A percentile compares a stretch with the other conserved stretches of the same genome.
Evolutionary conservation across 1,284 basidiomycete genomes (phyloP).

Genomic region (Sanghuangporus sanghuang): DNA sequence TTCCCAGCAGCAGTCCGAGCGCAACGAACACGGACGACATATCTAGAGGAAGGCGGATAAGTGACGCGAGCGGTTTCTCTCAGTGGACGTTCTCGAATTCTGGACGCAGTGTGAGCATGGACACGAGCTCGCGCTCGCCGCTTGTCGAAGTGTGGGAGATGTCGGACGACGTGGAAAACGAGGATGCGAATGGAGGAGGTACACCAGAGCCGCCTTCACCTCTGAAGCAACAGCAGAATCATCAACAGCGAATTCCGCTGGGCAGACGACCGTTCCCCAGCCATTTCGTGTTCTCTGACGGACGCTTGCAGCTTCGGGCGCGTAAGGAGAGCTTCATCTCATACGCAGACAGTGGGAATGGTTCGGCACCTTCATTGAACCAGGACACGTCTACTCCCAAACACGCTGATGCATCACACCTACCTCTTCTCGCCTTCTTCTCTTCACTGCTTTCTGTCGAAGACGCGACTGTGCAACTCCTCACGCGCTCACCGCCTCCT

Average conservation of each 20-base stretch:
- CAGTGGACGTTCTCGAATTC: slow-evolving; percentile 12
- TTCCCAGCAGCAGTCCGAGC: background rate
- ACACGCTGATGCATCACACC: slow-evolving; percentile 19
- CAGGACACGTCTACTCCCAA: background rate
- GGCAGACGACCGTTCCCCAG: slow-evolving; percentile 1
- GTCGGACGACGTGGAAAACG: slow-evolving; percentile 19
- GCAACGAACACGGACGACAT: background rate
- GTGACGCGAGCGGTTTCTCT: background rate
- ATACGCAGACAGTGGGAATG: background rate
- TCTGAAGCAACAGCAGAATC: slow-evolving; percentile 20
- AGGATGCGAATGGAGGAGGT: slow-evolving; percentile 19
- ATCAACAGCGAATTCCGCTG: slow-evolving; percentile 7
- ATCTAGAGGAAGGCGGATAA: background rate
- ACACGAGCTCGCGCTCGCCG: slow-evolving; percentile 14
- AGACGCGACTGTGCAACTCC: slow-evolving; percentile 29
- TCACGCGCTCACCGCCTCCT: slow-evolving; percentile 24
- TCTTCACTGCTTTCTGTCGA: slow-evolving; percentile 31
- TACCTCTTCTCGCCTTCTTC: slow-evolving; percentile 31
- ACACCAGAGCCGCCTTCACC: background rate
- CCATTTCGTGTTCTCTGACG: slow-evolving; percentile 5
- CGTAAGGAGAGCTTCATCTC: background rate
- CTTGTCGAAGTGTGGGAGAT: slow-evolving; percentile 27
- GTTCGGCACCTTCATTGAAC: background rate
- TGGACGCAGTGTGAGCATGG: slow-evolving; percentile 8
- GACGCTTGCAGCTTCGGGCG: slow-evolving; percentile 7